Base-by-base conservation (phyloP, 306 rosid species). In the Dalbergia oliveri region DNA sequence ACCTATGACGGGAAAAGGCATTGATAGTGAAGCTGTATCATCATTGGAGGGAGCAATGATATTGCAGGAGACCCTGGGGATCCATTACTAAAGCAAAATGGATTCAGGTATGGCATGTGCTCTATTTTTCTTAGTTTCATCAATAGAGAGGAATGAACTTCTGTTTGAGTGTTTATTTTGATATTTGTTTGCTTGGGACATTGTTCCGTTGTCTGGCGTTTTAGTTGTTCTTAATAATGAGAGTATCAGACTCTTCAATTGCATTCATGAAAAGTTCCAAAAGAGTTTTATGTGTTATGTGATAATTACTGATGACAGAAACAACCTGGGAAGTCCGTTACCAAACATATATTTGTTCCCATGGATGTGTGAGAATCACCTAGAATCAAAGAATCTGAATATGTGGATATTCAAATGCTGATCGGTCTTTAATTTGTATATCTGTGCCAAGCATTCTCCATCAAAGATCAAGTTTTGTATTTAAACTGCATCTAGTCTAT, bases 21-120 rank as follows among this genome's bases (percentile, higher is more conserved):
- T 74, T 53, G 90, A 86, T 31, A 82, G 79, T 75, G 87, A 84
- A 75, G 79, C 87, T 47, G 73, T 77, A 59, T 76, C 85, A 16
- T 70, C 76, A 39, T 59, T 81, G 58, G 85, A 82, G 83, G 77
- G 82, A 84, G 82, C 82, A 82, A 69, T 82, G 92, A 88, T 68
- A 85, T 83, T 76, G 84, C 74, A 73, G 71, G 84, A 70, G 86
- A 84, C 66, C 56, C 75, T 12, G 88, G 81, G 41, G 83, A 82
- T 87, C 65, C 75, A 41, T 82, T 88, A 80, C 80, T 82, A 9
- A 82, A 83, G 60, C 84, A 74, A 59, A 79, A 82, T 56, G 84
- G 58, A 33, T 82, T 81, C 89, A 88, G 97, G 98, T 91, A 53
- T 44, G 50, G 12, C 50, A 44, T 44, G 65, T 66, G 43, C 64